A percentile compares a stretch with the other conserved stretches of the same genome.
Evolutionary conservation across 805 yeast genomes (phyloP).

Genomic region (Pichia thaimueangensis): DNA sequence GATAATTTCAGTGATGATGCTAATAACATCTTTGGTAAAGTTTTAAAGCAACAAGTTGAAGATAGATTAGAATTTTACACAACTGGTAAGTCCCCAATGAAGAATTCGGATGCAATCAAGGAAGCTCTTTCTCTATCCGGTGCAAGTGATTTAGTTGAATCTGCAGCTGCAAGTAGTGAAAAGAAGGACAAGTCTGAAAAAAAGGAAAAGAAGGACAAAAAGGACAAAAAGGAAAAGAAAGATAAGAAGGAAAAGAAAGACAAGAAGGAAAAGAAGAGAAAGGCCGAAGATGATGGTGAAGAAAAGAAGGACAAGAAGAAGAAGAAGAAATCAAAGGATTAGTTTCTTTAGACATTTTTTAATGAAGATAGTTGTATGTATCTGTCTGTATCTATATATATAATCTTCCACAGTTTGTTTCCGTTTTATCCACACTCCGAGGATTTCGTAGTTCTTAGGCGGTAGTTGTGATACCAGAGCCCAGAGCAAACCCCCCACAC

Average conservation of each 20-base stretch:
- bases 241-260: conserved; percentile 33
- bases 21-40: conserved; percentile 79
- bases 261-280: conserved; percentile 10
- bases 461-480: too few species aligned
- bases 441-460: too few species aligned
- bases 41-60: conserved; percentile 94
- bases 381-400: background rate
- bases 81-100: conserved; percentile 94
- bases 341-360: background rate
- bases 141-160: conserved; percentile 26
- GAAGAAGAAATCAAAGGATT: conserved; percentile 25
- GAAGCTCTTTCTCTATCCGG: conserved; percentile 74
- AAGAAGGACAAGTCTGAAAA: conserved; percentile 43
- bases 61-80: conserved; percentile 94
- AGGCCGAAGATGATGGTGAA: conserved; percentile 8
- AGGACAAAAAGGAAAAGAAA: conserved; percentile 46
- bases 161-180: conserved; percentile 40
- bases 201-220: conserved; percentile 45
- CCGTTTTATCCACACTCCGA: too few species aligned
- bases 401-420: too few species aligned
- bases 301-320: conserved; percentile 13
- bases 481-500: too few species aligned
- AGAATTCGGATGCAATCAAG: conserved; percentile 89
- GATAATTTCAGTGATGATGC: conserved; percentile 97
- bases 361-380: background rate